Percentiles rank a stretch among this genome's conserved stretches.
phyloP scores from a whole-genome alignment of 164 flowering plant species.

The Stephania japonica region DNA sequence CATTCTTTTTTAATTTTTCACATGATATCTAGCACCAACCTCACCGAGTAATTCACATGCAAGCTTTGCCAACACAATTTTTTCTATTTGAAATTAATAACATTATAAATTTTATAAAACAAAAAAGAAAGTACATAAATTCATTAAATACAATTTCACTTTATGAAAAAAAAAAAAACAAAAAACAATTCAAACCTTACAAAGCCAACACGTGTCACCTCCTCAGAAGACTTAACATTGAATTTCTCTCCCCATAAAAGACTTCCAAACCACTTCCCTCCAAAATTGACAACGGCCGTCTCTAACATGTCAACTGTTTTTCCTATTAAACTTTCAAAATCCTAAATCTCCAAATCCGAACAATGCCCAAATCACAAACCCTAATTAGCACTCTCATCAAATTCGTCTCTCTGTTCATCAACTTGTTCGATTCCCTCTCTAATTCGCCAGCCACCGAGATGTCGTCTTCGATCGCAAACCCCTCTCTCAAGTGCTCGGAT shows the following conservation, averaged over 20 bases:
- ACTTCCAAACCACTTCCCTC: not conserved
- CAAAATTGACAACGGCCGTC: not conserved
- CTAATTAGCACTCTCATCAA: not conserved
- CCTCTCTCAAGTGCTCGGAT: conserved; percentile 7
- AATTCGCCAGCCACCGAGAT: not conserved
- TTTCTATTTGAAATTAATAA: no score
- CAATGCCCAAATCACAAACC: conserved; percentile 6
- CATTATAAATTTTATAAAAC: no score
- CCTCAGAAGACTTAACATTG: not conserved
- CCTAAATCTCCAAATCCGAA: not conserved
- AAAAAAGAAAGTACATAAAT: no score
- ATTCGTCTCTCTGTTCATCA: not conserved
- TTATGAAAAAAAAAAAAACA: no score
- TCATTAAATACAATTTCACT: no score
- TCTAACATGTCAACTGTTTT: not conserved
- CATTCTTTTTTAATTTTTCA: no score
- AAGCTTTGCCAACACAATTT: no score
- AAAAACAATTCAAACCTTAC: no score
- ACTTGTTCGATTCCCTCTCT: not conserved
- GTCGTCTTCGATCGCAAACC: not conserved
- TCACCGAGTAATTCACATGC: no score
- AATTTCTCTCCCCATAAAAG: not conserved
- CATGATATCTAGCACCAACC: no score
- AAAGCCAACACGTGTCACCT: not conserved
- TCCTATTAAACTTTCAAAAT: no score